Base-by-base conservation (phyloP, 78 protist genomes). In the Dictyostelium purpureum region DNA sequence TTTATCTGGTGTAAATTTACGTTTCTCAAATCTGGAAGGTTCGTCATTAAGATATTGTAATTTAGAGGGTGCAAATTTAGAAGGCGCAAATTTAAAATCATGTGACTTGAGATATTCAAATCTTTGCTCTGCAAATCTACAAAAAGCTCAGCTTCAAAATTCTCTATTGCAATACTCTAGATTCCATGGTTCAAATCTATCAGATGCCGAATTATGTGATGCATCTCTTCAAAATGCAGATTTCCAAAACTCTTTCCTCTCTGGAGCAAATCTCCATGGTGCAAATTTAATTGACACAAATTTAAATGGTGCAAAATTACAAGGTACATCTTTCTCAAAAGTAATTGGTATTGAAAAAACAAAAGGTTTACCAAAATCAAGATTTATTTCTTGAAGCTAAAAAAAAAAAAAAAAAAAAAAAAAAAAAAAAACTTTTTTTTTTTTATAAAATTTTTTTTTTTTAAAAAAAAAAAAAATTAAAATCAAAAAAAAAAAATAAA, bases 51-150 rank as follows among this genome's bases (percentile, higher is more conserved):
- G 73, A 42, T 73, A 85, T 61, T 70, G 80, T 45, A 73, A 73
- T 47, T 42, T 85, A 6, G 57, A 45, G 2, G 80, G 45, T 19
- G 80, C 92, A 16, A 85, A 85, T 31, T 24, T 85, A 7, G 81
- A 85, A 85, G 79, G 49, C 11, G 92, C 82, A 24, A 85, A 85
- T 35, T 26, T 85, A 7, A 85, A 85, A 33, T 37, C 54, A 2
- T 85, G 92, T 85, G 92, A 85, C 45, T 76, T 85, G 5, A n/a
- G 82, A 73, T 73, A 71, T 35, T 85, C 92, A 26, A 70, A 85
- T 47, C 14, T 85, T 21, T 85, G 82, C 42, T 24, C 35, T 45
- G 45, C 61, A 11, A 73, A 45, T 61, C 38, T 85, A 61, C 49
- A 59, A 45, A 73, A 66, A 73, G 92, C 71, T 21, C 74, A 85